Conservation (phyloP, 2,329 filamentous ascomycete species). For the Fusarium zealandicum region DNA sequence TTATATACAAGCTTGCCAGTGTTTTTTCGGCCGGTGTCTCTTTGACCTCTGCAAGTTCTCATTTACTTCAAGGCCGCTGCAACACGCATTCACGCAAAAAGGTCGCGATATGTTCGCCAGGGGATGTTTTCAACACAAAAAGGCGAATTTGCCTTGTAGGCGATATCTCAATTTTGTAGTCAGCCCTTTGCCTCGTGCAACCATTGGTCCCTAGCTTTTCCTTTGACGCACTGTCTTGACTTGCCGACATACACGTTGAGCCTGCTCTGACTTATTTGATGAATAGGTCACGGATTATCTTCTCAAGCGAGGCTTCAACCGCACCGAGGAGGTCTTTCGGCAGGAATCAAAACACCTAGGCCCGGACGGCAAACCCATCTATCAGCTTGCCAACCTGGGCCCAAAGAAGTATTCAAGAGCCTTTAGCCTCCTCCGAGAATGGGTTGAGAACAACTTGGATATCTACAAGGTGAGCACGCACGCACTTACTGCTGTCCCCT, state of each 20-base stretch:
- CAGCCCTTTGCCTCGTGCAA: background rate
- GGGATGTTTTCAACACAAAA: too few relatives aligned
- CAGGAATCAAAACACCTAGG: conserved; percentile 88
- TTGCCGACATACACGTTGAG: background rate
- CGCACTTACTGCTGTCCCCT: conserved; percentile 8
- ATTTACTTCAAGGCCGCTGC: background rate
- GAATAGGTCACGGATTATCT: conserved; percentile 86
- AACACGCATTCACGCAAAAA: background rate
- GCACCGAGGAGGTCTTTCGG: conserved; percentile 90
- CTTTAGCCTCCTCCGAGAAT: conserved; percentile 76
- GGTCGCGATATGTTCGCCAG: too few relatives aligned
- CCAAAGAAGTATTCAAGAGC: conserved; percentile 80
- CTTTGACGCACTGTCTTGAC: background rate
- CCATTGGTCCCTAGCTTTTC: background rate
- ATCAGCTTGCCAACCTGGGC: conserved; percentile 71
- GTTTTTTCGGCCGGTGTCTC: too few relatives aligned
- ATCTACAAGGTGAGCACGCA: conserved; percentile 79
- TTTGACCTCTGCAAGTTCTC: background rate
- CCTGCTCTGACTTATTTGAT: conserved; percentile 13
- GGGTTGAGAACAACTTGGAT: conserved; percentile 91
- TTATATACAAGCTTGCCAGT: background rate
- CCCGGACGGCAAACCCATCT: conserved; percentile 78
- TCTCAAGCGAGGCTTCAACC: conserved; percentile 91
- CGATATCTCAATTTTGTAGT: background rate
- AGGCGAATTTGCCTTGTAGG: too few relatives aligned